Conservation (phyloP, 2,329 filamentous ascomycete species). For the Fusarium sambucinum region DNA sequence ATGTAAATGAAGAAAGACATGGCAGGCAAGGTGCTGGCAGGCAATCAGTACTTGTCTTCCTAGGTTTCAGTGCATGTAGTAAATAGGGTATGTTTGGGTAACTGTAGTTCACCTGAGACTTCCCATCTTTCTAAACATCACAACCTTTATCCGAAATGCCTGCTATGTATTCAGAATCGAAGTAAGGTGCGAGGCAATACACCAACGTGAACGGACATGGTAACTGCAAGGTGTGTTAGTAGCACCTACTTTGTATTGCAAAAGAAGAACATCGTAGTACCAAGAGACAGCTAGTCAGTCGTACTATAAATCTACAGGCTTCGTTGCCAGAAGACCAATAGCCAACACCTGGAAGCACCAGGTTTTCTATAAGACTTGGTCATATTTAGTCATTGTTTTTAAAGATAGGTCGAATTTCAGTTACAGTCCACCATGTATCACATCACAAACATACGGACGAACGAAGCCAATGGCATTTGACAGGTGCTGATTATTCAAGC, state of each 20-base stretch:
- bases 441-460: background rate
- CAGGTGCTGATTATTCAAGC: slow-evolving; percentile 51
- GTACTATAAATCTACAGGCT: background rate
- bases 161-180: background rate
- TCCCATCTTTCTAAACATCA: background rate
- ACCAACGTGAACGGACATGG: background rate
- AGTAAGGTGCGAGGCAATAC: background rate
- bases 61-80: no score
- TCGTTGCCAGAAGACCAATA: no score
- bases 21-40: background rate
- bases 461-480: slow-evolving; percentile 27
- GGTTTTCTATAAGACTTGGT: no score
- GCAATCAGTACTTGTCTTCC: background rate
- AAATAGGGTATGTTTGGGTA: background rate
- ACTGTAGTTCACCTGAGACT: background rate
- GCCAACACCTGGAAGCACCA: background rate
- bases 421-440: background rate
- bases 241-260: background rate
- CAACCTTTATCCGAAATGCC: background rate
- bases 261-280: background rate
- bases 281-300: background rate
- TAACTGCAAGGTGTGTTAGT: background rate
- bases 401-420: background rate
- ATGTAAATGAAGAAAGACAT: background rate
- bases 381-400: no score